Conservation (phyloP, 2,329 filamentous ascomycete genomes). For the Exophiala dermatitidis region DNA sequence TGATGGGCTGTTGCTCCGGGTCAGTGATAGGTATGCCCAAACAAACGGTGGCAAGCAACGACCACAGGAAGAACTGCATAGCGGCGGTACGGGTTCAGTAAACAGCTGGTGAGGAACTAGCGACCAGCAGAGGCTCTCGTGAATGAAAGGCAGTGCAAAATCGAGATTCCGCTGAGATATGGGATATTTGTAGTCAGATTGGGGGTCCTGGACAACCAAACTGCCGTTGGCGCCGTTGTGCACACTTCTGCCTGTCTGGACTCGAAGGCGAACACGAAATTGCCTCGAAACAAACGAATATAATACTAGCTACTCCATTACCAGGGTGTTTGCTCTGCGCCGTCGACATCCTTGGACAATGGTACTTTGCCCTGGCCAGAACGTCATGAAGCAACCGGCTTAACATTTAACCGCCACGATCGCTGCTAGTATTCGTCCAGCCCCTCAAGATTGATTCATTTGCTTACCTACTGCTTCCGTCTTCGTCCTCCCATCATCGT, state of each 20-base stretch:
- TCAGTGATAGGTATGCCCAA: slow-evolving; percentile 17
- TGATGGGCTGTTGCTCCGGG: slow-evolving; percentile 37
- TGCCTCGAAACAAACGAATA: background rate
- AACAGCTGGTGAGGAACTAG: too few species aligned
- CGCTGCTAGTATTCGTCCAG: background rate
- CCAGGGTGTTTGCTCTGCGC: background rate
- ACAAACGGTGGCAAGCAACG: slow-evolving; percentile 14
- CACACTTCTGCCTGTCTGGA: too few species aligned
- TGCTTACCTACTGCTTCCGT: background rate
- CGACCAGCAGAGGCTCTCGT: too few species aligned
- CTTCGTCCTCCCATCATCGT: background rate
- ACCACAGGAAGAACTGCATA: slow-evolving; percentile 17
- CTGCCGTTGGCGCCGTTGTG: too few species aligned
- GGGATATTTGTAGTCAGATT: too few species aligned
- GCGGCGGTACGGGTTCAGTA: background rate
- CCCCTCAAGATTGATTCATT: background rate
- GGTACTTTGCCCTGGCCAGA: background rate
- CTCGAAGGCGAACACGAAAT: background rate
- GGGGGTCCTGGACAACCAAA: too few species aligned
- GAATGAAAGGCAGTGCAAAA: too few species aligned
- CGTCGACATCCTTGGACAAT: background rate
- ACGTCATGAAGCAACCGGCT: slow-evolving; percentile 3
- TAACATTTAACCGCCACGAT: slow-evolving; percentile 8
- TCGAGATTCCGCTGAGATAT: too few species aligned
- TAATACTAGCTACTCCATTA: background rate